Evolutionary conservation across 2,329 filamentous ascomycete species (phyloP).

Genomic region (Fusarium tricinctum): DNA sequence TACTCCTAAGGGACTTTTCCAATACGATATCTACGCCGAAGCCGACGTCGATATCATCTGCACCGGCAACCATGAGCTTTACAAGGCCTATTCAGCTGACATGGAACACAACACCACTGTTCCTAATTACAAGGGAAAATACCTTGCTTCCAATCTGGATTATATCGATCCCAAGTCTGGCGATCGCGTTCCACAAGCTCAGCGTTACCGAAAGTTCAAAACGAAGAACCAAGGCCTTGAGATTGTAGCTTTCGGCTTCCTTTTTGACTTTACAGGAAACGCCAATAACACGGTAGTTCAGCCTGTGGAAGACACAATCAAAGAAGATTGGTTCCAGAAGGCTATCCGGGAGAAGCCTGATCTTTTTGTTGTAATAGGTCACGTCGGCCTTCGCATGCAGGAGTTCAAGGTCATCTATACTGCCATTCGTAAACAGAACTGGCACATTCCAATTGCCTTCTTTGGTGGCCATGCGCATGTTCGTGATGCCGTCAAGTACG

Average conservation of each 20-base stretch:
- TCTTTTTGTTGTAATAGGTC: conserved; percentile 87
- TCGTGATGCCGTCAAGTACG: conserved; percentile 84
- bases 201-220: conserved; percentile 87
- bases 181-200: conserved; percentile 80
- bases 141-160: conserved; percentile 93
- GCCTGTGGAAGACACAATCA: conserved; percentile 82
- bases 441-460: conserved; percentile 88
- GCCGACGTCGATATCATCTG: conserved; percentile 88
- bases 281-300: conserved; percentile 91
- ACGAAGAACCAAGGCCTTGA: conserved; percentile 90
- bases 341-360: conserved; percentile 89
- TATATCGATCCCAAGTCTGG: conserved; percentile 82
- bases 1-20: conserved; percentile 87
- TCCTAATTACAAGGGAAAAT: conserved; percentile 83
- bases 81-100: conserved; percentile 81
- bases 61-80: conserved; percentile 95
- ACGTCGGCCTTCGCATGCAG: conserved; percentile 83
- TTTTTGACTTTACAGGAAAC: conserved; percentile 94
- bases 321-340: conserved; percentile 89
- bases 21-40: conserved; percentile 86
- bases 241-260: conserved; percentile 90
- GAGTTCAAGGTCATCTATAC: conserved; percentile 85
- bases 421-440: conserved; percentile 81
- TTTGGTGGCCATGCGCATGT: conserved; percentile 94
- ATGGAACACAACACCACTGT: conserved; percentile 85